phyloP scores from a whole-genome alignment of 192 early-diverging fungal genomes.

The Coemansia sp. region DNA sequence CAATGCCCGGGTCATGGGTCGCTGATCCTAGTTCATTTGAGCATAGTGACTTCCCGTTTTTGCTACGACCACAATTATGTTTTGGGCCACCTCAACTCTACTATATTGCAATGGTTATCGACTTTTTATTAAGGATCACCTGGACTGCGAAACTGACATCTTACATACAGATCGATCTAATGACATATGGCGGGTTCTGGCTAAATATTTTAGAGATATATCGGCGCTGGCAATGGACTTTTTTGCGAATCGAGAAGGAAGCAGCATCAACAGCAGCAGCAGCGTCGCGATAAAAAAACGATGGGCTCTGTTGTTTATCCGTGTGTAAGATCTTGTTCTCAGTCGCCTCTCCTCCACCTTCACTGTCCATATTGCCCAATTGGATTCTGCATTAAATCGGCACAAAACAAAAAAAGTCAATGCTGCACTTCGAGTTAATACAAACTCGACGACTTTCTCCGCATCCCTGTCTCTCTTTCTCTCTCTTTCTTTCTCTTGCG shows the following conservation, averaged over 20 bases:
- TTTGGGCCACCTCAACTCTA: slow-evolving; percentile 67
- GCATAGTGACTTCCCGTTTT: slow-evolving; percentile 8
- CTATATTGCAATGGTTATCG: slow-evolving; percentile 73
- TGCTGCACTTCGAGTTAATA: not conserved
- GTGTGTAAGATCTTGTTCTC: not conserved
- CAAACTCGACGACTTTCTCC: no score
- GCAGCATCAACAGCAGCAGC: slow-evolving; percentile 17
- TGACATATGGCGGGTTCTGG: slow-evolving; percentile 71
- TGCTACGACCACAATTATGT: slow-evolving; percentile 64
- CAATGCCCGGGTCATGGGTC: not conserved
- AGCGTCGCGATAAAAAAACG: not conserved
- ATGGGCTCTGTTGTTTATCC: not conserved
- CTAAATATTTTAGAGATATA: slow-evolving; percentile 80
- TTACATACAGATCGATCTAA: slow-evolving; percentile 58
- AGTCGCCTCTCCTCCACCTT: no score
- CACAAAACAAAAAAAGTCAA: not conserved
- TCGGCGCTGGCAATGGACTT: slow-evolving; percentile 92
- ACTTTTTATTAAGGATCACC: slow-evolving; percentile 78
- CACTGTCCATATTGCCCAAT: no score
- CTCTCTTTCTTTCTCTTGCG: not conserved
- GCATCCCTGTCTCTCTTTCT: not conserved
- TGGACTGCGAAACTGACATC: slow-evolving; percentile 79
- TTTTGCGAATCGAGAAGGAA: slow-evolving; percentile 80
- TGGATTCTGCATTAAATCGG: no score
- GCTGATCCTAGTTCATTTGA: not conserved